Evolutionary conservation across 2,329 filamentous ascomycete genomes (phyloP).

Genomic region (Nothophoma quercina): DNA sequence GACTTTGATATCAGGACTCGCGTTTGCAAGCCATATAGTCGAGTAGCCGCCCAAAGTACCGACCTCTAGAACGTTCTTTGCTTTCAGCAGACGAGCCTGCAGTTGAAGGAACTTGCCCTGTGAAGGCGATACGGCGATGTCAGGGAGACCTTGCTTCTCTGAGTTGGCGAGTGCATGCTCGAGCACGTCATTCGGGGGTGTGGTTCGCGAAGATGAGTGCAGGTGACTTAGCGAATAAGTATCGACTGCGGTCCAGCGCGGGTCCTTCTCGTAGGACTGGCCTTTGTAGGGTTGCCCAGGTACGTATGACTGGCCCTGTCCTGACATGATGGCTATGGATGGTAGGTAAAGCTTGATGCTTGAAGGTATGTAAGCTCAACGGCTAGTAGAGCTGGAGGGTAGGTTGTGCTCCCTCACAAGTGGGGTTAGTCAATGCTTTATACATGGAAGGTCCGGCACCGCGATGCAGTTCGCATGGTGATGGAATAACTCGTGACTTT

Average conservation of each 20-base stretch:
- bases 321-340: slow-evolving; percentile 18
- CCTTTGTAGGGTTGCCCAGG: no score
- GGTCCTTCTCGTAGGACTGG: slow-evolving; percentile 38
- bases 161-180: slow-evolving; percentile 32
- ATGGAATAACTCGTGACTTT: slow-evolving; percentile 6
- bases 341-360: neutral
- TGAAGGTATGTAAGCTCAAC: neutral
- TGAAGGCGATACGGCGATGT: slow-evolving; percentile 45
- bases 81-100: slow-evolving; percentile 38
- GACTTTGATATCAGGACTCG: slow-evolving; percentile 50
- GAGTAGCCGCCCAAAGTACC: slow-evolving; percentile 65
- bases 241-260: slow-evolving; percentile 52
- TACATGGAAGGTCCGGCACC: neutral
- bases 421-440: neutral
- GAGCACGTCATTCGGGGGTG: slow-evolving; percentile 38
- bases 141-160: slow-evolving; percentile 36
- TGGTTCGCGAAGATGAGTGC: slow-evolving; percentile 34
- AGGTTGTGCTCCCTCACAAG: neutral
- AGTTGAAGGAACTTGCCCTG: slow-evolving; percentile 48
- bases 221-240: slow-evolving; percentile 46
- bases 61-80: slow-evolving; percentile 57
- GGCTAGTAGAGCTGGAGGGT: neutral
- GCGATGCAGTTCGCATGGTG: neutral
- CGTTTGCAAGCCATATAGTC: slow-evolving; percentile 60
- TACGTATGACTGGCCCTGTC: slow-evolving; percentile 28